Evolutionary conservation across 1,284 basidiomycete species (phyloP), one percentile per base, ranked within the genome.

Genomic region (Boletus mariae): DNA sequence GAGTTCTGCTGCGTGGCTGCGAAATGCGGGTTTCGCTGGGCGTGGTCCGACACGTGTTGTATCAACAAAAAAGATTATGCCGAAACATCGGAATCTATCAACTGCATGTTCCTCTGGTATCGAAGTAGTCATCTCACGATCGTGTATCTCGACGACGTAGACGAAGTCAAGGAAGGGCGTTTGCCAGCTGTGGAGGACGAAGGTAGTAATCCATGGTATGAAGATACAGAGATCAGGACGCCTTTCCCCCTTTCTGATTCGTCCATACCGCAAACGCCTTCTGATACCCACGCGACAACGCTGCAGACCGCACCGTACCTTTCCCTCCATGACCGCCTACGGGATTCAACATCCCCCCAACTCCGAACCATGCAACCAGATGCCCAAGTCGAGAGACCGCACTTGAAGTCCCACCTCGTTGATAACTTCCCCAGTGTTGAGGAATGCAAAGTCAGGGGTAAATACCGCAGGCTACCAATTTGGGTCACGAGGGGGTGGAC

Each of bases 401-500:
- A 38, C 10, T 38, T 67, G 41, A 26, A 51, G 31, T 23, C 40
- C 3, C 64, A 59, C 20, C 49, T 63, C 34, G 20, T 2, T 0
- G 23, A 43, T 5, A 48, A 55, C 5, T 64, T 64, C 13, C 53
- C 52, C 20, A 11, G 10, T 8, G 3, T 32, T 2, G 12, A 52
- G 2, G 28, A 47, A 5, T 41, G 23, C 20, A 44, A 42, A 38
- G 8, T 3, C 23, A 38, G 7, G 8, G 45, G 56, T 1, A 45
- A 23, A 47, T 55, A 56, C 15, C 53, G 43, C 28, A 44, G 47
- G 2, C 26, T 53, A 15, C 64, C 63, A 0, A 6, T 35, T 11
- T 65, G 63, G 63, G 50, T 62, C n/a, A 61, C 40, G 5, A 60
- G 64, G 38, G 67, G 64, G 1, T 66, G 67, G 65, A 66, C 67